Evolutionary conservation across 2,329 filamentous ascomycete genomes (phyloP).

Genomic region (Rhexocercosporidium sp.): DNA sequence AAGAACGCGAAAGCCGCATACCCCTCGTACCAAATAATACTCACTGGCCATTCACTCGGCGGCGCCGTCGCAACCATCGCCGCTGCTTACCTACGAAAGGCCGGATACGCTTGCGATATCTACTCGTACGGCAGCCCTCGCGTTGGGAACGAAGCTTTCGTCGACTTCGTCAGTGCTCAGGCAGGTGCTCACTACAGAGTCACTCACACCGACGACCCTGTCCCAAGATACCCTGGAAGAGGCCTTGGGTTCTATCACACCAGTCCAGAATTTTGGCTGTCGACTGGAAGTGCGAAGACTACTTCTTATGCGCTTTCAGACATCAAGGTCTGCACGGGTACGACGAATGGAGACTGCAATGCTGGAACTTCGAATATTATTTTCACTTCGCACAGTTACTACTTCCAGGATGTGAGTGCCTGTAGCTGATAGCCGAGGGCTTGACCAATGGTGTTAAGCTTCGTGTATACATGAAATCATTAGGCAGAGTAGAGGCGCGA

Average conservation of each 20-base stretch:
- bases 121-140: constrained; percentile 73
- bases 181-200: constrained; percentile 63
- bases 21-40: constrained; percentile 58
- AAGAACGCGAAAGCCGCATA: constrained; percentile 37
- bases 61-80: constrained; percentile 67
- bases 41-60: constrained; percentile 74
- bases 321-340: constrained; percentile 55
- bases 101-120: constrained; percentile 55
- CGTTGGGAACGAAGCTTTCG: constrained; percentile 62
- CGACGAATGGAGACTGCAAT: constrained; percentile 55
- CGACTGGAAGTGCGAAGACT: constrained; percentile 43
- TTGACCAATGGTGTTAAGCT: background rate
- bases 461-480: background rate
- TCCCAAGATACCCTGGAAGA: constrained; percentile 61
- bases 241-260: constrained; percentile 66
- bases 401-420: constrained; percentile 51
- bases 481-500: background rate
- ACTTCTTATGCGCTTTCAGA: constrained; percentile 47
- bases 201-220: constrained; percentile 70
- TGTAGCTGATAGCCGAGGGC: constrained; percentile 39
- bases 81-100: constrained; percentile 58
- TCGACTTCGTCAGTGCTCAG: constrained; percentile 58
- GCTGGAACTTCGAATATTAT: constrained; percentile 54
- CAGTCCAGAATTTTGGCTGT: constrained; percentile 72
- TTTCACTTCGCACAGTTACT: constrained; percentile 52